Conservation (phyloP, 495 filamentous ascomycete species). For the Talaromyces thailandensis region DNA sequence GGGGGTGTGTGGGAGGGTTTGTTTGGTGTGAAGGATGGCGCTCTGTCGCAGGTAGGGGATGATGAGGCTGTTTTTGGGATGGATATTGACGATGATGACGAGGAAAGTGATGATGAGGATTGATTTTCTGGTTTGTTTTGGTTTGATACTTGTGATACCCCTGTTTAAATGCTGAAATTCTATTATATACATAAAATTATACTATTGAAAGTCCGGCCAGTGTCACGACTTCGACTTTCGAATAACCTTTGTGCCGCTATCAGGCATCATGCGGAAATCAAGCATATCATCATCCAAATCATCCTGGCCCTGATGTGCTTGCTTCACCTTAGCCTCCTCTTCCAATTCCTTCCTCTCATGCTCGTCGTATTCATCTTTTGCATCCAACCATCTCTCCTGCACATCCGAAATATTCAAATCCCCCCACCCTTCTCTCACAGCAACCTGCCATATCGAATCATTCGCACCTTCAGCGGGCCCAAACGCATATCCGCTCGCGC, state of each 20-base stretch:
- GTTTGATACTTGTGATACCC: slow-evolving; percentile 26
- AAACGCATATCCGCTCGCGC: slow-evolving; percentile 88
- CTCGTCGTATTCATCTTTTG: slow-evolving; percentile 81
- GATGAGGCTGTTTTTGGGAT: slow-evolving; percentile 12
- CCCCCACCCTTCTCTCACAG: slow-evolving; percentile 77
- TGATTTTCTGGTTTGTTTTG: slow-evolving; percentile 14
- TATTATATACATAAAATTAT: slow-evolving; percentile 13
- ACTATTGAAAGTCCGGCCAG: slow-evolving; percentile 11
- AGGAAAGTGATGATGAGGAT: slow-evolving; percentile 41
- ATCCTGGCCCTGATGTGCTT: slow-evolving; percentile 10
- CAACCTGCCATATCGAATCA: slow-evolving; percentile 88
- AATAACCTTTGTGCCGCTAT: slow-evolving; percentile 38
- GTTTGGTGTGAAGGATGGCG: slow-evolving; percentile 28
- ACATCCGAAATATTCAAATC: slow-evolving; percentile 77
- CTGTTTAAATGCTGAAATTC: not conserved
- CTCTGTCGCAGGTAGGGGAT: not conserved
- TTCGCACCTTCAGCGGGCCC: slow-evolving; percentile 85
- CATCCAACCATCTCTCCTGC: slow-evolving; percentile 90
- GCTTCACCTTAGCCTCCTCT: slow-evolving; percentile 41
- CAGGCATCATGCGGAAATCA: slow-evolving; percentile 28
- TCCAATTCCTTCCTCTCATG: slow-evolving; percentile 63
- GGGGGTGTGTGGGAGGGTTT: slow-evolving; percentile 14
- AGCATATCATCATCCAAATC: slow-evolving; percentile 12
- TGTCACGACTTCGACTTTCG: slow-evolving; percentile 25
- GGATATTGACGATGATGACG: slow-evolving; percentile 34